phyloP scores from a whole-genome alignment of 2,329 filamentous ascomycete species.

The Phialophora tarda region DNA sequence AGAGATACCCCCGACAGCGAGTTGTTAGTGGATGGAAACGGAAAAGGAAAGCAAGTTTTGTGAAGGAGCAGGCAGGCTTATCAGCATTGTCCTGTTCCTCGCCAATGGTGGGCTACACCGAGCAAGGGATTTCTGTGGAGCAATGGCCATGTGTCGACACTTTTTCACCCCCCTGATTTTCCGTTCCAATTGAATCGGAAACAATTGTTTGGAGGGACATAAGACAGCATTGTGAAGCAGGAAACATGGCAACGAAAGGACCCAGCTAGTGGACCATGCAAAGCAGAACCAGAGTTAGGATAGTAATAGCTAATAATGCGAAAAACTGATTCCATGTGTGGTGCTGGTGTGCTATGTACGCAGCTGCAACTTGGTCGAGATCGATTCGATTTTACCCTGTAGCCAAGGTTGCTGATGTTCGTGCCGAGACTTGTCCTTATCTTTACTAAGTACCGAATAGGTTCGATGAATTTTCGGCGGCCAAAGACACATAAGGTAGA shows the following conservation, averaged over 20 bases:
- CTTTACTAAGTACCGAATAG: too few relatives aligned
- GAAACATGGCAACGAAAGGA: conserved; percentile 15
- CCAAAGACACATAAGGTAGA: too few relatives aligned
- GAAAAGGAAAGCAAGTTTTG: conserved; percentile 17
- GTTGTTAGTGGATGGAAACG: conserved; percentile 29
- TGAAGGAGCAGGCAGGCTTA: conserved; percentile 24
- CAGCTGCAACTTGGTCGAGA: background rate
- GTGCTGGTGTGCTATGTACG: background rate
- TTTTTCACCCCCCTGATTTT: conserved; percentile 16
- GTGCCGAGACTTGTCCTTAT: too few relatives aligned
- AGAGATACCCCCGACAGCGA: conserved; percentile 36
- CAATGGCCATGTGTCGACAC: conserved; percentile 4
- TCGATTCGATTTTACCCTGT: background rate
- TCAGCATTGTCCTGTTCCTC: conserved; percentile 21
- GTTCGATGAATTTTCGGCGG: too few relatives aligned
- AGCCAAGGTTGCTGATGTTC: too few relatives aligned
- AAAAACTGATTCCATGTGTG: conserved; percentile 5
- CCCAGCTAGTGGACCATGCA: conserved; percentile 23
- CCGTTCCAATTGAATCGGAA: conserved; percentile 1
- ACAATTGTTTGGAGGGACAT: background rate
- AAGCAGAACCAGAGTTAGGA: conserved; percentile 26
- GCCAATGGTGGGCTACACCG: conserved; percentile 8
- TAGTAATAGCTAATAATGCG: conserved; percentile 36
- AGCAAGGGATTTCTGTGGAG: conserved; percentile 20
- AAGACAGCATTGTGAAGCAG: conserved; percentile 16